These are phyloP conservation scores for Sporothrix sp. DNA, from an alignment of 2,329 filamentous ascomycete genomes.

Conservation along the genomic window DNA sequence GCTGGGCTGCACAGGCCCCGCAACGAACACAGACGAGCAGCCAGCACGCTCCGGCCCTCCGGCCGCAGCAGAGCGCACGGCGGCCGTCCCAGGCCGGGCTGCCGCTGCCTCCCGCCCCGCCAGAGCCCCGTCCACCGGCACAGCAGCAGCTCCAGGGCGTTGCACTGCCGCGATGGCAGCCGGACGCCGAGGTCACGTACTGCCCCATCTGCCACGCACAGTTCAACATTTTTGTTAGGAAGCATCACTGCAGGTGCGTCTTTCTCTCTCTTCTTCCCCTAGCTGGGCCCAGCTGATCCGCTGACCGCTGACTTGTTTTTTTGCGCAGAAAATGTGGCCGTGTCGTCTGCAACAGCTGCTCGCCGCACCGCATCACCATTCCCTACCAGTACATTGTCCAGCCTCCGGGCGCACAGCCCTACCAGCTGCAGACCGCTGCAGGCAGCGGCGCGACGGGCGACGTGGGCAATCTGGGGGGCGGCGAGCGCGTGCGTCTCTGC, in stretches of 20 bases:
- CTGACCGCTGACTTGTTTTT: not conserved
- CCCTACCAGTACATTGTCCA: slow-evolving; percentile 87
- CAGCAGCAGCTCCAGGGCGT: not conserved
- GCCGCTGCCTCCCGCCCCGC: not conserved
- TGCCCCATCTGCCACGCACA: slow-evolving; percentile 76
- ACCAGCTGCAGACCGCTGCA: slow-evolving; percentile 22
- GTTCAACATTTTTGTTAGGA: slow-evolving; percentile 78
- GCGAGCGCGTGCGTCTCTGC: slow-evolving; percentile 49
- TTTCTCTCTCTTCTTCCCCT: too few relatives aligned
- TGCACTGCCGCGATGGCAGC: slow-evolving; percentile 69
- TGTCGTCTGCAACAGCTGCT: slow-evolving; percentile 83
- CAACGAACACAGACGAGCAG: not conserved
- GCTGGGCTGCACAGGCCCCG: not conserved
- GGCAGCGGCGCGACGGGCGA: slow-evolving; percentile 28
- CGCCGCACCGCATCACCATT: slow-evolving; percentile 89
- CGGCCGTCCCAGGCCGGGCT: not conserved
- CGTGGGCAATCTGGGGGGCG: slow-evolving; percentile 39
- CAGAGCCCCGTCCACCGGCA: not conserved
- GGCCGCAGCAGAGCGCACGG: not conserved
- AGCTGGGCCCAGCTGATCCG: too few relatives aligned
- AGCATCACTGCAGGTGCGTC: slow-evolving; percentile 82
- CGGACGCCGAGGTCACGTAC: slow-evolving; percentile 68
- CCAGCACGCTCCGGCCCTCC: too few relatives aligned
- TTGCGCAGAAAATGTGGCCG: slow-evolving; percentile 69
- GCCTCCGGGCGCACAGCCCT: slow-evolving; percentile 45